Conservation (phyloP, 371 early-diverging fungal genomes). For the Chytridiales sp. region DNA sequence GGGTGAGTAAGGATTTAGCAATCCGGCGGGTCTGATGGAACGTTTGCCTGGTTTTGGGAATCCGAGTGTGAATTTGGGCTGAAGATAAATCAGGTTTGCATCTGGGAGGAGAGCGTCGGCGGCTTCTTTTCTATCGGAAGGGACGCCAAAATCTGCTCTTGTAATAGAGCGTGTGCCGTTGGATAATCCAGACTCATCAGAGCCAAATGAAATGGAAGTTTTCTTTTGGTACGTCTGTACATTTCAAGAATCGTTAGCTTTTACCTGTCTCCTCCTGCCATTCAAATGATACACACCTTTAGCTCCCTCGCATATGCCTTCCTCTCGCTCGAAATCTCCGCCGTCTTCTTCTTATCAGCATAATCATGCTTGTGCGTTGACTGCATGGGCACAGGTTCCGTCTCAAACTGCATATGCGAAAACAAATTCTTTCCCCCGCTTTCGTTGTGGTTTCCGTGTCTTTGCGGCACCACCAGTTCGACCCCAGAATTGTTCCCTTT, state of each 20-base stretch:
- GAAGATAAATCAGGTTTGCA: background rate
- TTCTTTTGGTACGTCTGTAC: slow-evolving; percentile 1
- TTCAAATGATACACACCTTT: background rate
- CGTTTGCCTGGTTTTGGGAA: slow-evolving; percentile 13
- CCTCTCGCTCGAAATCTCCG: background rate
- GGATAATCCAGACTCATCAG: background rate
- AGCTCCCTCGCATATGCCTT: slow-evolving; percentile 4
- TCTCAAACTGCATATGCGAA: slow-evolving; percentile 10
- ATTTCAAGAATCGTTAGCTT: background rate
- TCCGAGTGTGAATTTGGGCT: no score
- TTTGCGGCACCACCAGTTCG: background rate
- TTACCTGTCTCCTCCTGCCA: background rate
- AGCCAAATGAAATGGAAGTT: slow-evolving; percentile 12
- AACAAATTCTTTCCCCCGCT: slow-evolving; percentile 1
- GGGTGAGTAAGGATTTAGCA: slow-evolving; percentile 6
- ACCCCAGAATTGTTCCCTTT: background rate
- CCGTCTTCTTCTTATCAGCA: background rate
- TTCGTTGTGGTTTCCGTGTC: slow-evolving; percentile 6
- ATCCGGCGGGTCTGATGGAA: background rate
- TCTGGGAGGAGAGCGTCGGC: background rate
- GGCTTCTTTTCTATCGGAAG: background rate
- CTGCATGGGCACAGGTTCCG: background rate
- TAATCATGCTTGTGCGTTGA: slow-evolving; percentile 24
- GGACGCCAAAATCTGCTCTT: slow-evolving; percentile 9
- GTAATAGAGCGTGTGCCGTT: slow-evolving; percentile 10